Evolutionary conservation across 441 rosid genomes (phyloP), one percentile per base, ranked within the genome.

Genomic region (Erodium chrysanthum): DNA sequence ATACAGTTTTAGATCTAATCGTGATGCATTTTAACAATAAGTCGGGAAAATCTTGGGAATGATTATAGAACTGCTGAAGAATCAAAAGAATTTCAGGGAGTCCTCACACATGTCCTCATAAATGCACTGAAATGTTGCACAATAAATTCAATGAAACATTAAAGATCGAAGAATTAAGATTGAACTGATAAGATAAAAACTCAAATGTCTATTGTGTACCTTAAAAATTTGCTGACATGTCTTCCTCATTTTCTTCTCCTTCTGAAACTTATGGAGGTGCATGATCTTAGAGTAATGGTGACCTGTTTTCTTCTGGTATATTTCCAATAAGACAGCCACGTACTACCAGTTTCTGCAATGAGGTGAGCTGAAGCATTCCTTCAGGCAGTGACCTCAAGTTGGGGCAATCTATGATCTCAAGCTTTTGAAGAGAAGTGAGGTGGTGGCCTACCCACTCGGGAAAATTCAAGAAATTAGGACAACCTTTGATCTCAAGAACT

Each of bases 401-500:
- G 18, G 48, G 62, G 31, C 73, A 63, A 7, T 3, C 1, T 6
- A 5, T 14, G 6, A 70, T 25, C 20, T 23, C 8, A 17, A 48
- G 62, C 15, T 6, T 9, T 4, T 20, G 50, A 27, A 70, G 73
- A 2, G 25, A n/a, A 8, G 50, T 37, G 40, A 71, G 46, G 63
- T 48, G 46, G 63, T 48, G 61, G 10, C 48, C 3, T 15, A 72
- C 72, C 70, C 75, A 69, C 31, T 68, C 66, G 0, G 71, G 70
- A 12, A 64, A n/a, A 52, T 21, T 22, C 12, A 0, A 4, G 21
- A 71, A 20, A 25, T 37, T 27, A 9, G 7, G 23, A 56, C 73
- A 71, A 8, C 21, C 1, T 2, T 0, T 0, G 14, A 72, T 37
- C 4, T 7, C 3, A 2, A 76, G 68, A 0, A 3, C 11, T 3